Evolutionary conservation across 768 basidiomycete genomes (phyloP).

Genomic region (Boletus pseudo-olivaceus): DNA sequence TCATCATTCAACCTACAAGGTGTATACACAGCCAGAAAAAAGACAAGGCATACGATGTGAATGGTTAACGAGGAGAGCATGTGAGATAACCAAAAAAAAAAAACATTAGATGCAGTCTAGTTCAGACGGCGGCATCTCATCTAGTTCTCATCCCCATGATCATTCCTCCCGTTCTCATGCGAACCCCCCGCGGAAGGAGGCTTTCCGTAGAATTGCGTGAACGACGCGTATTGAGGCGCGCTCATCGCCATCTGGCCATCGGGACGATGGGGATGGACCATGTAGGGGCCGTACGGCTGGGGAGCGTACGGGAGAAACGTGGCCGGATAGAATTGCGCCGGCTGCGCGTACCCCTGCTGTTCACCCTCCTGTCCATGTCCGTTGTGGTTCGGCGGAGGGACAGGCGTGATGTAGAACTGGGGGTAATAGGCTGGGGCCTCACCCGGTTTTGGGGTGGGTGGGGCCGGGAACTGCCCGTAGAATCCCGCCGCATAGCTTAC

Average conservation of each 20-base stretch:
- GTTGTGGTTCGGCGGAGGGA: conserved; percentile 40
- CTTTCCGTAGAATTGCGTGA: conserved; percentile 38
- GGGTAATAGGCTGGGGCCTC: conserved; percentile 51
- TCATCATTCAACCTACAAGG: conserved; percentile 27
- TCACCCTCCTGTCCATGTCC: conserved; percentile 42
- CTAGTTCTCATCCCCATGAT: conserved; percentile 33
- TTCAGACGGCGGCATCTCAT: conserved; percentile 15
- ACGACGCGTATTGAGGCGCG: conserved; percentile 37
- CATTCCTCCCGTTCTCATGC: conserved; percentile 28
- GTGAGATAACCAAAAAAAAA: conserved; percentile 18
- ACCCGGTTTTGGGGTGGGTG: conserved; percentile 48
- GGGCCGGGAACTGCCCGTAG: conserved; percentile 53
- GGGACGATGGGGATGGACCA: conserved; percentile 42
- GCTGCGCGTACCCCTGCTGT: conserved; percentile 38
- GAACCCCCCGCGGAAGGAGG: conserved; percentile 35
- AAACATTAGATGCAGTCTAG: conserved; percentile 11
- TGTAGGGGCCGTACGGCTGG: conserved; percentile 48
- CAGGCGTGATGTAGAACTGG: conserved; percentile 45
- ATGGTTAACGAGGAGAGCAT: conserved; percentile 12
- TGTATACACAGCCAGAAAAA: conserved; percentile 20
- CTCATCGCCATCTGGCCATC: conserved; percentile 37
- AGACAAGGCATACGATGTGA: conserved; percentile 15
- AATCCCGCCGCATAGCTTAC: conserved; percentile 53
- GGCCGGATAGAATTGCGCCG: conserved; percentile 45
- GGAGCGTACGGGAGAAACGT: conserved; percentile 46